Evolutionary conservation across 2,329 filamentous ascomycete genomes (phyloP), one percentile per base, ranked within the genome.

Genomic region (Aspergillus ruber): DNA sequence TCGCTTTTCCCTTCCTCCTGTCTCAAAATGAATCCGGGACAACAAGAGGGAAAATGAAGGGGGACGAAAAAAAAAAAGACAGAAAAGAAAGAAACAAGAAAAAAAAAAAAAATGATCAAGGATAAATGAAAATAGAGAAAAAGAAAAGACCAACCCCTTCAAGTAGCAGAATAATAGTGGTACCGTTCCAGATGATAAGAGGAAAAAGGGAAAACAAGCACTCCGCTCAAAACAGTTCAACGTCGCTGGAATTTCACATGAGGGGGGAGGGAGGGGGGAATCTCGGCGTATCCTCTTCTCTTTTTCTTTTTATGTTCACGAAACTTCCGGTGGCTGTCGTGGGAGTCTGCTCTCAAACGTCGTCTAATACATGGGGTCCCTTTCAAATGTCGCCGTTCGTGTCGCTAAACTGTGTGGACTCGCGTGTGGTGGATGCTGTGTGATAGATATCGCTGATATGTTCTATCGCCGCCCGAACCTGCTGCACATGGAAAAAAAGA

Each of bases 401-500:
- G 25, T 29, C 25, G 25, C 25, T 29, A 29, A 29, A 29, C 25
- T 29, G 25, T 29, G 10, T 29, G 25, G 25, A 29, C 25, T 29
- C 25, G 25, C 25, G 25, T 29, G 10, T 29, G 51, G 54, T 52
- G 55, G 52, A 46, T 47, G 45, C 56, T 54, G 50, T 50, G 53
- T 49, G 54, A 51, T 60, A 21, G 49, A 53, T 54, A 51, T 53
- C 48, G n/a, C 15, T 56, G 55, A 55, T 48, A 54, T 50, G 57
- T 57, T 64, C 83, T 90, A 95, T 86, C 89, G 88, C 76, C 90
- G 87, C 78, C 89, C 88, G 85, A 95, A 95, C 85, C 89, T 95
- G 87, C 78, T 86, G 82, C 73, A 80, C 75, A 81, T 77, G 76
- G 72, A 72, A 77, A 29, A 29, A 29, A 29, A 29, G 25, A 29